phyloP scores from a whole-genome alignment of 148 eudicot genomes.

The Cornus kousa region DNA sequence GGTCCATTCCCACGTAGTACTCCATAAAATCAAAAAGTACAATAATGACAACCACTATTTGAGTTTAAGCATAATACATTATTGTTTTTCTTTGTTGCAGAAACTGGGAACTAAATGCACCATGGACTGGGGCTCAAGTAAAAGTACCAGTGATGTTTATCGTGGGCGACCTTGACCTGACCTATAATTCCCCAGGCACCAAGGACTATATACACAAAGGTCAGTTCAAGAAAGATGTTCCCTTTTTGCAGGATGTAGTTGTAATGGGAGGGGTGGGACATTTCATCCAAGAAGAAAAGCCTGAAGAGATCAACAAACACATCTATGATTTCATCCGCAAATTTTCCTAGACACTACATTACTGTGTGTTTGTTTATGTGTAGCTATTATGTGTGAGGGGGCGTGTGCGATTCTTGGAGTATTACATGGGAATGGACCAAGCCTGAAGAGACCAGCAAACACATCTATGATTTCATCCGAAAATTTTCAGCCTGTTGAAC shows the following conservation, averaged over 20 bases:
- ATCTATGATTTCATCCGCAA: constrained; percentile 30
- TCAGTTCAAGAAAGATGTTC: constrained; percentile 30
- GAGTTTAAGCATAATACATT: no score
- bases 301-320: constrained; percentile 28
- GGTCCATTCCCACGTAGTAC: no score
- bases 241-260: constrained; percentile 34
- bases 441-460: constrained; percentile 26
- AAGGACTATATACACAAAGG: constrained; percentile 38
- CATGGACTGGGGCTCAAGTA: constrained; percentile 39
- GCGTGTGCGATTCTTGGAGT: no score
- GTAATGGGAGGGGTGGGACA: constrained; percentile 44
- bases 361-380: background rate
- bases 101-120: constrained; percentile 43
- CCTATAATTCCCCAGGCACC: constrained; percentile 29
- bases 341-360: background rate
- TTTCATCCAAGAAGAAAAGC: constrained; percentile 34
- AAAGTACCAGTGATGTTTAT: constrained; percentile 45
- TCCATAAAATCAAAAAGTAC: constrained; percentile 22
- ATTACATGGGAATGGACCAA: background rate
- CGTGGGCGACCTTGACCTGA: constrained; percentile 40
- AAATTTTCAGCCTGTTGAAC: background rate
- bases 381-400: no score
- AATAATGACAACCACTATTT: background rate
- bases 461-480: constrained; percentile 32
- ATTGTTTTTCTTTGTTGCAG: constrained; percentile 16